phyloP scores from a whole-genome alignment of 2,329 filamentous ascomycete species.

The Paraphoma chrysanthemicola region DNA sequence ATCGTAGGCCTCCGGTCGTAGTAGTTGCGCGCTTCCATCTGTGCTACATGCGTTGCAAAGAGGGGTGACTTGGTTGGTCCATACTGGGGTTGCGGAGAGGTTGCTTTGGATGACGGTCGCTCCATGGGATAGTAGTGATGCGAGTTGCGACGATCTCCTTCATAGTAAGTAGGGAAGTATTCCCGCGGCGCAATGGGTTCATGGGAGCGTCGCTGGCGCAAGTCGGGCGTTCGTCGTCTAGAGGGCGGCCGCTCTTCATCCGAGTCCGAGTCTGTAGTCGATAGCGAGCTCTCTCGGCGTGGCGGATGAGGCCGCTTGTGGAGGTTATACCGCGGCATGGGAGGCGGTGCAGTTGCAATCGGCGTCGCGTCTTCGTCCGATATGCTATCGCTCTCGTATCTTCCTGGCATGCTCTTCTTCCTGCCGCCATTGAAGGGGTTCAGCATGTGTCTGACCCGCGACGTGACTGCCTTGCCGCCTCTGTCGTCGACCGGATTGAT shows the following conservation, averaged over 20 bases:
- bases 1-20: slow-evolving; percentile 38
- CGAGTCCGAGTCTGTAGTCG: slow-evolving; percentile 41
- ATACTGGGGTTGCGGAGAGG: slow-evolving; percentile 44
- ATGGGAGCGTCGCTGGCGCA: slow-evolving; percentile 52
- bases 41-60: slow-evolving; percentile 56
- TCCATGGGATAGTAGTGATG: slow-evolving; percentile 28
- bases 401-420: slow-evolving; percentile 32
- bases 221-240: slow-evolving; percentile 33
- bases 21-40: slow-evolving; percentile 43
- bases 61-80: slow-evolving; percentile 54
- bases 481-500: slow-evolving; percentile 34
- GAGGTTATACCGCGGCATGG: slow-evolving; percentile 25
- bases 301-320: slow-evolving; percentile 42
- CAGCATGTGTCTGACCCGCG: slow-evolving; percentile 43
- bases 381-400: slow-evolving; percentile 36
- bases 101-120: slow-evolving; percentile 22
- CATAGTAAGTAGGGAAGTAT: slow-evolving; percentile 47
- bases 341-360: slow-evolving; percentile 28
- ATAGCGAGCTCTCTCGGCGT: slow-evolving; percentile 43
- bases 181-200: slow-evolving; percentile 49
- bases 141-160: slow-evolving; percentile 35
- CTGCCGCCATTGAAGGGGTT: slow-evolving; percentile 38
- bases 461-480: slow-evolving; percentile 32
- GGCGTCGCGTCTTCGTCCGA: slow-evolving; percentile 41
- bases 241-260: slow-evolving; percentile 35